Conservation (phyloP, 2,329 filamentous ascomycete genomes). For the Colletotrichum godetiae region DNA sequence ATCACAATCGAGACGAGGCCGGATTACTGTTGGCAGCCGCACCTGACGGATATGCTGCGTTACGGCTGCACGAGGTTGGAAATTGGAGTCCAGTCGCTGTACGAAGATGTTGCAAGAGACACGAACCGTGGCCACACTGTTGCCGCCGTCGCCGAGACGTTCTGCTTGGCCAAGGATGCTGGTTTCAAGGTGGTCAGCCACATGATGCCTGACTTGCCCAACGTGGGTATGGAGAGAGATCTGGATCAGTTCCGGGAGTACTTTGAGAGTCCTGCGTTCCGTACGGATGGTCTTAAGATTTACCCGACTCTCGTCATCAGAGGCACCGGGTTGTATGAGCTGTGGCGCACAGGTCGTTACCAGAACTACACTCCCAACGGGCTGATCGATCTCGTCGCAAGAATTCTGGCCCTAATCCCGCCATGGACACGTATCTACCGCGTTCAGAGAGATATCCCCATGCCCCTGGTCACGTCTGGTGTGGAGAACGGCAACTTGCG, state of each 20-base stretch:
- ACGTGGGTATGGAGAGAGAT: slow-evolving; percentile 98
- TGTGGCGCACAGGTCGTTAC: slow-evolving; percentile 96
- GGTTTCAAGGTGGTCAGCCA: slow-evolving; percentile 99
- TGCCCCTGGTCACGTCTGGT: slow-evolving; percentile 98
- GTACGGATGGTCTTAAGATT: slow-evolving; percentile 97
- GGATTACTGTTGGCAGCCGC: slow-evolving; percentile 96
- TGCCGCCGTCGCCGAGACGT: slow-evolving; percentile 93
- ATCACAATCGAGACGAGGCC: slow-evolving; percentile 98
- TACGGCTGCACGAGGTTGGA: slow-evolving; percentile 97
- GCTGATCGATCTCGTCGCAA: slow-evolving; percentile 92
- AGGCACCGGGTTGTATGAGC: slow-evolving; percentile 94
- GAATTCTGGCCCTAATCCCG: slow-evolving; percentile 94
- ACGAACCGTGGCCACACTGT: slow-evolving; percentile 98
- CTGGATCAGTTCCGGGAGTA: slow-evolving; percentile 98
- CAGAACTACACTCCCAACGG: slow-evolving; percentile 99
- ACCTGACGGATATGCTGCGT: slow-evolving; percentile 94
- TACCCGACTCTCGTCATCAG: slow-evolving; percentile 98
- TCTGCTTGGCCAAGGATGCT: slow-evolving; percentile 96
- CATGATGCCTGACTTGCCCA: slow-evolving; percentile 99
- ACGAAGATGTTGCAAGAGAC: slow-evolving; percentile 98
- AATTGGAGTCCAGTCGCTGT: slow-evolving; percentile 94
- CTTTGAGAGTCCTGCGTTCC: slow-evolving; percentile 95
- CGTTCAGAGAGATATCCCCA: slow-evolving; percentile 98
- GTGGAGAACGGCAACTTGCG: slow-evolving; percentile 98
- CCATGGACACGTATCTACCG: slow-evolving; percentile 99